Percentiles rank a stretch among this genome's conserved stretches.
Conservation (phyloP, 192 early-diverging fungal genomes). For the Umbelopsis sp. region DNA sequence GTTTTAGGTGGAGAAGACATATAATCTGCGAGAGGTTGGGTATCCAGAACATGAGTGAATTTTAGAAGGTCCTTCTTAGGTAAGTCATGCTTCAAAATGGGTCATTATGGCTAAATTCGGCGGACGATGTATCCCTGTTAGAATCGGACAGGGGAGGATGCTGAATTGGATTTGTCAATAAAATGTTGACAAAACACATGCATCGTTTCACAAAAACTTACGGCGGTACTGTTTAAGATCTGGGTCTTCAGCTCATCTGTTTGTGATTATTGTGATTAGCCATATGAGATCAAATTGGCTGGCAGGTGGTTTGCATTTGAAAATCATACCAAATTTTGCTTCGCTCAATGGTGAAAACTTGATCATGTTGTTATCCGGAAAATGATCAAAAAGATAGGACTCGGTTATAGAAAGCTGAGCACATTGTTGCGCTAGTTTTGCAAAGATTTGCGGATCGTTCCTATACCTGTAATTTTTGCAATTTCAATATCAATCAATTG, state of each 20-base stretch:
- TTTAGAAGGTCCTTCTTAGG: too few relatives aligned
- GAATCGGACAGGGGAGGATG: constrained; percentile 8
- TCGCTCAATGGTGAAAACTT: constrained; percentile 59
- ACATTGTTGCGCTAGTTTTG: constrained; percentile 71
- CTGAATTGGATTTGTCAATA: not conserved
- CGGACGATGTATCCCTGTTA: not conserved
- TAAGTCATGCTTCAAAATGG: not conserved
- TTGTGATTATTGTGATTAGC: not conserved
- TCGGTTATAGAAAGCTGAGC: constrained; percentile 74
- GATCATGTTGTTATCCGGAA: constrained; percentile 59
- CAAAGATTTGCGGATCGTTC: constrained; percentile 62
- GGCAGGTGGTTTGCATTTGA: not conserved
- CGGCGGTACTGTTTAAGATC: constrained; percentile 38
- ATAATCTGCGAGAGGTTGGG: too few relatives aligned
- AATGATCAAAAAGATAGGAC: constrained; percentile 59
- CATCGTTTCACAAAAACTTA: constrained; percentile 12
- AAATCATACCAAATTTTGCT: constrained; percentile 52
- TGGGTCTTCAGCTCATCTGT: constrained; percentile 48
- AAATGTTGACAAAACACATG: not conserved
- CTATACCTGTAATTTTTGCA: constrained; percentile 46
- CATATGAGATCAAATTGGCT: not conserved
- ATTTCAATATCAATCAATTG: not conserved
- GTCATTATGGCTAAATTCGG: not conserved
- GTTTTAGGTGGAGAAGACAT: too few relatives aligned
- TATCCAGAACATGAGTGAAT: too few relatives aligned